Evolutionary conservation across 495 filamentous ascomycete genomes (phyloP).

Genomic region (Hypomontagnella submonticulosa): DNA sequence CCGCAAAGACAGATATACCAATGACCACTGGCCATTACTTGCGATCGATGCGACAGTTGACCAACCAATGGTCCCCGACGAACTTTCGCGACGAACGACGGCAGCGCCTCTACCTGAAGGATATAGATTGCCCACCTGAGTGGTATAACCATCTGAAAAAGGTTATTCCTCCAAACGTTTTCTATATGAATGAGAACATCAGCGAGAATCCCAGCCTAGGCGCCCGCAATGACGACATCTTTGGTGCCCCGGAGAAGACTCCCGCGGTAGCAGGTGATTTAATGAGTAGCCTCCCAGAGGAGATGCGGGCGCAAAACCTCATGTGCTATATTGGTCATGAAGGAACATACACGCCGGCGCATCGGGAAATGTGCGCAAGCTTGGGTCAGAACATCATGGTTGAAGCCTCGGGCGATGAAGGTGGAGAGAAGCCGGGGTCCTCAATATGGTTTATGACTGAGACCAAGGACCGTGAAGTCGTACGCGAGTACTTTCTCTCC

Average conservation of each 20-base stretch:
- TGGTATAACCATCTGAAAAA: conserved; percentile 84
- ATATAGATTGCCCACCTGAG: conserved; percentile 88
- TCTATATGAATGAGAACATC: conserved; percentile 86
- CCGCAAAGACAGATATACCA: conserved; percentile 71
- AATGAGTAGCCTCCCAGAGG: conserved; percentile 88
- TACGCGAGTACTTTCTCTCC: conserved; percentile 92
- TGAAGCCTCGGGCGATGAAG: conserved; percentile 78
- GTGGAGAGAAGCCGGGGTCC: conserved; percentile 79
- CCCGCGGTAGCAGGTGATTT: conserved; percentile 76
- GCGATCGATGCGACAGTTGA: conserved; percentile 78
- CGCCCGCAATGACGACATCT: conserved; percentile 54
- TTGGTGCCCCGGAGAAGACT: conserved; percentile 57
- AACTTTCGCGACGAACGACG: conserved; percentile 75
- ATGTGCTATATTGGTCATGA: conserved; percentile 99
- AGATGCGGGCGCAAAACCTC: conserved; percentile 92
- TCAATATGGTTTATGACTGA: conserved; percentile 99
- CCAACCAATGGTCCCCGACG: conserved; percentile 74
- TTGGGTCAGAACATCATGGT: conserved; percentile 99
- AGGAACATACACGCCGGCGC: conserved; percentile 94
- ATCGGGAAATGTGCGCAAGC: conserved; percentile 97
- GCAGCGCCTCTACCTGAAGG: conserved; percentile 92
- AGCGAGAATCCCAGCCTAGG: conserved; percentile 53
- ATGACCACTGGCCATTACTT: conserved; percentile 91
- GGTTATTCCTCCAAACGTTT: conserved; percentile 79
- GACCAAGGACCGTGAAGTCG: conserved; percentile 83